Percentiles rank a stretch among this genome's conserved stretches.
Conservation (phyloP, 768 basidiomycete genomes). For the Boletus insuetus region DNA sequence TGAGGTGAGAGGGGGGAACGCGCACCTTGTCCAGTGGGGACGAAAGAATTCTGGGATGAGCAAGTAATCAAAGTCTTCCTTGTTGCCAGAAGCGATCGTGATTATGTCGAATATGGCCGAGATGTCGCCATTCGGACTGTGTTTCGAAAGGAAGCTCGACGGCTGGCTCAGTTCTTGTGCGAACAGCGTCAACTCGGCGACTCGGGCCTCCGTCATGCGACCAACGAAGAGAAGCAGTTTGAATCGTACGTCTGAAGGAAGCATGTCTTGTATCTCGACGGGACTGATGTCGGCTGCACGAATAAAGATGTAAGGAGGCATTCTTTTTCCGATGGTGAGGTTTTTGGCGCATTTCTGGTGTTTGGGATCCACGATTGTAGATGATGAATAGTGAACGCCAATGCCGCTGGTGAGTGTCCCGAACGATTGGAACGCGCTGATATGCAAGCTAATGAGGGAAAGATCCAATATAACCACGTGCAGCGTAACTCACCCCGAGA, state of each 20-base stretch:
- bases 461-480: neutral
- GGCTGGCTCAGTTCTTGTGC: neutral
- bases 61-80: neutral
- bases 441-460: neutral
- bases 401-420: neutral
- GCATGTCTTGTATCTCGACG: neutral
- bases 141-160: neutral
- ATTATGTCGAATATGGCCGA: neutral
- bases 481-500: neutral
- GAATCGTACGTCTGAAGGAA: neutral
- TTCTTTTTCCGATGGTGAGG: neutral
- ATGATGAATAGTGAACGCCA: neutral
- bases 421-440: neutral
- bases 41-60: neutral
- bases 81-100: neutral
- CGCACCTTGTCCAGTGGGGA: too few relatives aligned
- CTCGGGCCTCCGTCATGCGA: neutral
- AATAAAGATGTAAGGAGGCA: neutral
- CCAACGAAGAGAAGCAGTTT: neutral
- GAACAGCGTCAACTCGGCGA: neutral
- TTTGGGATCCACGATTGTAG: neutral
- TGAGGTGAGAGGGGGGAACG: too few relatives aligned
- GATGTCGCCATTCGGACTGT: neutral
- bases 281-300: neutral
- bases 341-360: neutral